Conservation (phyloP, 2,329 filamentous ascomycete species). For the Plenodomus tracheiphilus region DNA sequence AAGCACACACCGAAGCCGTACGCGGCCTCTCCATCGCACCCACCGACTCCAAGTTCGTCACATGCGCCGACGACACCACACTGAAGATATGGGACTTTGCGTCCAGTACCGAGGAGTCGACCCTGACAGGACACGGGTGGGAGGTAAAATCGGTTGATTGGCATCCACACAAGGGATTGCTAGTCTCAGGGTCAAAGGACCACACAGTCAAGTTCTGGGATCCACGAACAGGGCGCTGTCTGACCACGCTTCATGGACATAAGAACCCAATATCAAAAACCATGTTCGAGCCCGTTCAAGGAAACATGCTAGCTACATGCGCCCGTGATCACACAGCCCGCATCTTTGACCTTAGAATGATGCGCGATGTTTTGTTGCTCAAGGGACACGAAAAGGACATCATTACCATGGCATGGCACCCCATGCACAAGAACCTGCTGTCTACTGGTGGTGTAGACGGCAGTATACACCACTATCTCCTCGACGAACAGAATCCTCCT, state of each 20-base stretch:
- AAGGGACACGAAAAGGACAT: conserved; percentile 97
- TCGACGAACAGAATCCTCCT: conserved; percentile 90
- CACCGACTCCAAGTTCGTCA: conserved; percentile 94
- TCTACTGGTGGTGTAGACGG: conserved; percentile 91
- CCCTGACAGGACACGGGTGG: conserved; percentile 93
- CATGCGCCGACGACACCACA: conserved; percentile 89
- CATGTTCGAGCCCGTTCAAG: conserved; percentile 82
- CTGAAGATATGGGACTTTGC: conserved; percentile 98
- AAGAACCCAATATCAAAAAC: conserved; percentile 97
- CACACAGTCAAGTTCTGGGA: conserved; percentile 98
- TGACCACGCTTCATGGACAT: conserved; percentile 93
- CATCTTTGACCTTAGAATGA: conserved; percentile 94
- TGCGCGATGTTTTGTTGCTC: conserved; percentile 93
- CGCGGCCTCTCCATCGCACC: conserved; percentile 91
- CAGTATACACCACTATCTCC: conserved; percentile 88
- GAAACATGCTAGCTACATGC: conserved; percentile 84
- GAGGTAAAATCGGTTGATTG: conserved; percentile 96
- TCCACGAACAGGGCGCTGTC: conserved; percentile 83
- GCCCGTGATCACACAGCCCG: conserved; percentile 91
- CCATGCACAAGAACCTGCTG: conserved; percentile 83
- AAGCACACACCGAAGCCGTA: conserved; percentile 87
- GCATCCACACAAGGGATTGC: conserved; percentile 91
- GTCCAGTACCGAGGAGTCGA: conserved; percentile 77
- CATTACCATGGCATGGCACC: conserved; percentile 90
- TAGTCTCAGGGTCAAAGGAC: conserved; percentile 96